Conservation (phyloP, 148 eudicot species). For the Persicaria maculosa region DNA sequence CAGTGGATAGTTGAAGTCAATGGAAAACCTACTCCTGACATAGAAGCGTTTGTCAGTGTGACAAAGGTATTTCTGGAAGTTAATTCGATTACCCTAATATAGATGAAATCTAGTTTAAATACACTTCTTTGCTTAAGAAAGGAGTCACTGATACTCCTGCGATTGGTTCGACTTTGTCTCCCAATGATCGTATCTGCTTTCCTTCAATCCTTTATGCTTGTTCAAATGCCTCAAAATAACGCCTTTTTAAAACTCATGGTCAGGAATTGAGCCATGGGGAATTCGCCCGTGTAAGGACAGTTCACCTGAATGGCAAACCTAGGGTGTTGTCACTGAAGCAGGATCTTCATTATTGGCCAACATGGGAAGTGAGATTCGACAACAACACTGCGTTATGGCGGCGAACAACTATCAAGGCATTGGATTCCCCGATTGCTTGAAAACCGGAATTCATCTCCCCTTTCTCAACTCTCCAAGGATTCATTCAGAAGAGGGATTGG, state of each 20-base stretch:
- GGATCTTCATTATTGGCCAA: slow-evolving; percentile 97
- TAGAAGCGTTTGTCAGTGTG: slow-evolving; percentile 77
- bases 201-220: not conserved
- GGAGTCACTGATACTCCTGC: too few relatives aligned
- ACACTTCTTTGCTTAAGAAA: too few relatives aligned
- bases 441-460: not conserved
- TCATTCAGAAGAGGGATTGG: not conserved
- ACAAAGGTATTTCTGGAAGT: slow-evolving; percentile 54
- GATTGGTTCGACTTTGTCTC: not conserved
- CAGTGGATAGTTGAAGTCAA: slow-evolving; percentile 97
- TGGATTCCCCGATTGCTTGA: slow-evolving; percentile 32
- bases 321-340: slow-evolving; percentile 85
- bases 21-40: slow-evolving; percentile 82
- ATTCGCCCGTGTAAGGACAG: slow-evolving; percentile 69
- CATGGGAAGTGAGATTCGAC: slow-evolving; percentile 92
- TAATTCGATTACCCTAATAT: not conserved
- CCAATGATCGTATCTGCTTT: not conserved
- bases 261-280: slow-evolving; percentile 73
- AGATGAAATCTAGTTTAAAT: not conserved
- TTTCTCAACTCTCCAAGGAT: not conserved
- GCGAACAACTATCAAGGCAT: slow-evolving; percentile 51
- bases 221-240: not conserved
- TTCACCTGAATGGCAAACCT: slow-evolving; percentile 90
- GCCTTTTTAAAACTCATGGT: not conserved
- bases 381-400: slow-evolving; percentile 64